Percentiles rank a stretch among this genome's conserved stretches.
These are phyloP conservation scores for Beauveria australis DNA, from an alignment of 2,329 filamentous ascomycete genomes.

Conservation along the genomic window DNA sequence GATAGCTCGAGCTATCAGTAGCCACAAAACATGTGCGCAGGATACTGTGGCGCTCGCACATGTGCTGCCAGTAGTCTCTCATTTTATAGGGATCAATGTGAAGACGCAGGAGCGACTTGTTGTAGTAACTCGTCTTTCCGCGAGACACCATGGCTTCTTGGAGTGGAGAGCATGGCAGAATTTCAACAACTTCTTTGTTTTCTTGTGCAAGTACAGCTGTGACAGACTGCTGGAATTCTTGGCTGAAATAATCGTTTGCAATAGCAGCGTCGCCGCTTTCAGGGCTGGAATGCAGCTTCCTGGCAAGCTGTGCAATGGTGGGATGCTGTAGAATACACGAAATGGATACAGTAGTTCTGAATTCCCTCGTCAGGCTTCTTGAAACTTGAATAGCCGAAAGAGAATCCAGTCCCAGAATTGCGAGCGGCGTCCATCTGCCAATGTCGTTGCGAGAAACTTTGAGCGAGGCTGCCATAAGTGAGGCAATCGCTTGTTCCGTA, in stretches of 20 bases:
- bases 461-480: conserved; percentile 44
- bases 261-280: background rate
- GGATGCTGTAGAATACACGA: conserved; percentile 62
- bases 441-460: conserved; percentile 39
- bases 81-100: conserved; percentile 41
- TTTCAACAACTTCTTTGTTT: conserved; percentile 35
- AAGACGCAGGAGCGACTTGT: conserved; percentile 60
- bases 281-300: conserved; percentile 13
- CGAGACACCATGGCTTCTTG: conserved; percentile 77
- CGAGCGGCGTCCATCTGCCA: conserved; percentile 61
- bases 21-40: conserved; percentile 67
- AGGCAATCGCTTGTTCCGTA: conserved; percentile 48
- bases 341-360: conserved; percentile 48
- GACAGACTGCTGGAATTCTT: conserved; percentile 20
- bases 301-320: conserved; percentile 54
- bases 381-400: conserved; percentile 69
- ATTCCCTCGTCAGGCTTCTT: conserved; percentile 40
- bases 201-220: conserved; percentile 23
- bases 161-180: conserved; percentile 77
- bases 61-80: conserved; percentile 50
- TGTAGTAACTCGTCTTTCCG: conserved; percentile 55
- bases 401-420: conserved; percentile 74
- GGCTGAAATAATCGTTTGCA: conserved; percentile 19
- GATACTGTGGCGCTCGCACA: conserved; percentile 63
- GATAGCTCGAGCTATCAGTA: conserved; percentile 50